Conservation (phyloP, 176 grass and related monocot species). For the Guadua angustifolia region DNA sequence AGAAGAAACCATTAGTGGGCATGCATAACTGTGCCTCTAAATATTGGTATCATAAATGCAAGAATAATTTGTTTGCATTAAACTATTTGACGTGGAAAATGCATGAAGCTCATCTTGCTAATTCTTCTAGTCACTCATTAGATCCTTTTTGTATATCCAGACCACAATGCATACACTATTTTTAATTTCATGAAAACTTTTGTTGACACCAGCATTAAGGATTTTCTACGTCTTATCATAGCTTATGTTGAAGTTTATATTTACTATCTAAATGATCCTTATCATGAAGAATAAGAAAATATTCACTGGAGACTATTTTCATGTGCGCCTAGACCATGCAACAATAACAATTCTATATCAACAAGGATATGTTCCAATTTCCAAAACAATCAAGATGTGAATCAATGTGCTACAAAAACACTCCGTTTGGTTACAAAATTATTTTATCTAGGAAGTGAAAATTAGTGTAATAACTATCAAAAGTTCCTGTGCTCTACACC, state of each 20-base stretch:
- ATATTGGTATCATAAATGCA: conserved; percentile 5
- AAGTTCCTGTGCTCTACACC: neutral
- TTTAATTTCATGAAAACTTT: conserved; percentile 6
- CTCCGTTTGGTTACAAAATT: neutral
- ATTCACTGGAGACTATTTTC: neutral
- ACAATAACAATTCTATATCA: neutral
- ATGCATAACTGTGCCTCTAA: neutral
- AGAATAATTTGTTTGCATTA: neutral
- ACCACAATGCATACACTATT: neutral
- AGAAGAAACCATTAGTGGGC: conserved; percentile 1
- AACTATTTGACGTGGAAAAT: conserved; percentile 9
- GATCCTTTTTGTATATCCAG: conserved; percentile 15
- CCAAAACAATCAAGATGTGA: neutral
- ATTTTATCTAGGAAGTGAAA: neutral
- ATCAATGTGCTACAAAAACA: neutral
- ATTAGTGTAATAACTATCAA: too few relatives aligned
- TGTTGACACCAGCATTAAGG: neutral
- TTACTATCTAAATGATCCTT: neutral
- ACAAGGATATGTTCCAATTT: neutral
- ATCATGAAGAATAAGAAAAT: neutral
- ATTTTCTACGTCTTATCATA: neutral
- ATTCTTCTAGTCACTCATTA: conserved; percentile 7
- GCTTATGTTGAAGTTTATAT: neutral
- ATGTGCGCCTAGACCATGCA: neutral
- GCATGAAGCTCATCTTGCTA: neutral